A percentile compares a stretch with the other conserved stretches of the same genome.
phyloP scores from a whole-genome alignment of 495 filamentous ascomycete species.

The Penicillium steckii region DNA sequence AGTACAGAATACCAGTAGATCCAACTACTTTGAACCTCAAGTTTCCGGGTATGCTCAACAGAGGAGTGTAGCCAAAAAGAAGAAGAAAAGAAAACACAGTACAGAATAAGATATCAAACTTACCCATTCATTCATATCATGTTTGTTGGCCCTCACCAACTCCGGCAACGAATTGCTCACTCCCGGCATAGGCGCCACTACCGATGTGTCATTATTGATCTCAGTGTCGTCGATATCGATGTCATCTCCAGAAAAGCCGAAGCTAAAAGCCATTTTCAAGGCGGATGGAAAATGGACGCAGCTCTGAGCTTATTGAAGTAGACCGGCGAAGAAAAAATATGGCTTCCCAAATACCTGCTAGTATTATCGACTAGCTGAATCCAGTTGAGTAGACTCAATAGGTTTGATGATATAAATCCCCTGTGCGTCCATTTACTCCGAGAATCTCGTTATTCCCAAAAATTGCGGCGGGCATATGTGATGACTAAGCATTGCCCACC shows the following conservation, averaged over 20 bases:
- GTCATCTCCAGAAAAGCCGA: conserved; percentile 81
- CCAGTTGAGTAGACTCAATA: neutral
- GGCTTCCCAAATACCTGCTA: neutral
- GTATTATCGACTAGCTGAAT: neutral
- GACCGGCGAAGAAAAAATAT: neutral
- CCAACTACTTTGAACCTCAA: no score
- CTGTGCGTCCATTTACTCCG: neutral
- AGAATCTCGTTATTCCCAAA: conserved; percentile 4
- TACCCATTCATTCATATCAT: conserved; percentile 49
- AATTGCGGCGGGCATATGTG: conserved; percentile 10
- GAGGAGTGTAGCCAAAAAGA: conserved; percentile 32
- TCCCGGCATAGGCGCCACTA: conserved; percentile 6
- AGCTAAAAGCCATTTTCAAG: conserved; percentile 58
- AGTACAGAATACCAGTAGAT: no score
- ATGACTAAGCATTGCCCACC: conserved; percentile 22
- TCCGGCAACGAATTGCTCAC: conserved; percentile 25
- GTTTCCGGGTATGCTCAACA: neutral
- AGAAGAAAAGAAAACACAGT: conserved; percentile 4
- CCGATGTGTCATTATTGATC: conserved; percentile 20
- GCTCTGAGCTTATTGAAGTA: neutral
- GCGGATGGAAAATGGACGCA: neutral
- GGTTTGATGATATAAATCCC: neutral
- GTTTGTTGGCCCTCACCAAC: conserved; percentile 35
- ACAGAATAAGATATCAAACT: conserved; percentile 15
- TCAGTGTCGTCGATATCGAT: conserved; percentile 64